Conservation (phyloP, 371 early-diverging fungal genomes). For the Mortierella sp. region DNA sequence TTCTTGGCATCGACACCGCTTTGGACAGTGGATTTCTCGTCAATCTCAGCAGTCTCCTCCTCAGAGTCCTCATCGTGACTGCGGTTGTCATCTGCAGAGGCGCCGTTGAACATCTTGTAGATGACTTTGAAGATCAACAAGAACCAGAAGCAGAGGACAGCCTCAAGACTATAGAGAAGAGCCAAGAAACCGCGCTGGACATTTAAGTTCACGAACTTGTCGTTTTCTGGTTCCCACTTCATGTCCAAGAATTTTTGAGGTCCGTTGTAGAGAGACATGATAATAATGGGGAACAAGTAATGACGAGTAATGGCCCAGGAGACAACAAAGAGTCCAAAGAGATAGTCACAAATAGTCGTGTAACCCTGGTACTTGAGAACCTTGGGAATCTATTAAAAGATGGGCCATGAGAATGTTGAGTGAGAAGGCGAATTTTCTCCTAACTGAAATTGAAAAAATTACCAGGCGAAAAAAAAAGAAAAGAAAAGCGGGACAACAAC, state of each 20-base stretch:
- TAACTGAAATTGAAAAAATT: neutral
- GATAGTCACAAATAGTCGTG: conserved; percentile 71
- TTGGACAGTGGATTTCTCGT: conserved; percentile 28
- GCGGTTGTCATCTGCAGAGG: conserved; percentile 78
- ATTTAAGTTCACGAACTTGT: conserved; percentile 65
- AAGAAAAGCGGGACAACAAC: conserved; percentile 13
- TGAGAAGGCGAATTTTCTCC: neutral
- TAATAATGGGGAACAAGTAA: conserved; percentile 69
- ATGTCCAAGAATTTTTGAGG: conserved; percentile 65
- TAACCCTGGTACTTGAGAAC: conserved; percentile 79
- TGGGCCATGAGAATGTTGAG: neutral
- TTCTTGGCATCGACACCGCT: conserved; percentile 6
- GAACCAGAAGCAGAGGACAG: conserved; percentile 86
- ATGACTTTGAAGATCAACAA: conserved; percentile 79
- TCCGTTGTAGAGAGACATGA: conserved; percentile 66
- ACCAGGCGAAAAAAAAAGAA: neutral
- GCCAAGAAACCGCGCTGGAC: conserved; percentile 70
- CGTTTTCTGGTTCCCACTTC: conserved; percentile 76
- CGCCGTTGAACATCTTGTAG: conserved; percentile 70
- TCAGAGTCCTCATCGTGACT: conserved; percentile 68
- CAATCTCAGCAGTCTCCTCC: conserved; percentile 19
- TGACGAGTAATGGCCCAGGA: conserved; percentile 88
- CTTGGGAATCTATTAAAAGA: conserved; percentile 65
- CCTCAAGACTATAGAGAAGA: conserved; percentile 73
- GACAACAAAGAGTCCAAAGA: conserved; percentile 82